Evolutionary conservation across 2,329 filamentous ascomycete species (phyloP).

Genomic region (Colletotrichum limetticola): DNA sequence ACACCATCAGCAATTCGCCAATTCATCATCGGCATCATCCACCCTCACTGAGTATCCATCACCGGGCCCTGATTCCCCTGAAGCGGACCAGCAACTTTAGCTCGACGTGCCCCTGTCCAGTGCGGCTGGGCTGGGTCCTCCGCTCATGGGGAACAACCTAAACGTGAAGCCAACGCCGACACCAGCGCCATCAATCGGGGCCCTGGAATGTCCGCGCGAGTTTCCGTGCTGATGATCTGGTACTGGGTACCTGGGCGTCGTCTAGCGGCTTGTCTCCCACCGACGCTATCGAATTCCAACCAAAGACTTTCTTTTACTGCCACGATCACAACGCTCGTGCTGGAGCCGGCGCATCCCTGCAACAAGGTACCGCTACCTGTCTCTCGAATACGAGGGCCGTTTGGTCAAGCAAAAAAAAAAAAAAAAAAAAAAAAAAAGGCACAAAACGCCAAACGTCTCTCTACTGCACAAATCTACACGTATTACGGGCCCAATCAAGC

Average conservation of each 20-base stretch:
- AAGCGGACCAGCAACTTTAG: conserved; percentile 21
- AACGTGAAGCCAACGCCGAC: conserved; percentile 1
- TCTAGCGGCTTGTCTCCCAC: conserved; percentile 30
- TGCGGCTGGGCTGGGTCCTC: conserved; percentile 23
- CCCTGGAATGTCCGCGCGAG: conserved; percentile 7
- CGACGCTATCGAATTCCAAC: conserved; percentile 28
- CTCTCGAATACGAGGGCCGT: conserved; percentile 35
- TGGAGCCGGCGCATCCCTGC: conserved; percentile 32
- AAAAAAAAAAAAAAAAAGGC: neutral
- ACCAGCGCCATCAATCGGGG: neutral
- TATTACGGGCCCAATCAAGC: neutral
- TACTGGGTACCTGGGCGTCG: conserved; percentile 22
- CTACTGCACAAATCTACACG: neutral
- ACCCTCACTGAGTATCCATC: neutral
- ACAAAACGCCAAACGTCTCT: neutral
- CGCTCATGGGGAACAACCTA: too few species aligned
- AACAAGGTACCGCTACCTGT: conserved; percentile 29
- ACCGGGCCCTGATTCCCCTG: conserved; percentile 24
- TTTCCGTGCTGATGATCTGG: conserved; percentile 10
- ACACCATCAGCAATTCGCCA: conserved; percentile 28
- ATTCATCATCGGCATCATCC: conserved; percentile 25
- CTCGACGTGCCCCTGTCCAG: conserved; percentile 20
- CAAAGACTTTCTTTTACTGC: conserved; percentile 21
- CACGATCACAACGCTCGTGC: conserved; percentile 21
- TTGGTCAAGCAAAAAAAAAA: neutral